phyloP scores from a whole-genome alignment of 148 eudicot species.

The Dysphania ambrosioides region DNA sequence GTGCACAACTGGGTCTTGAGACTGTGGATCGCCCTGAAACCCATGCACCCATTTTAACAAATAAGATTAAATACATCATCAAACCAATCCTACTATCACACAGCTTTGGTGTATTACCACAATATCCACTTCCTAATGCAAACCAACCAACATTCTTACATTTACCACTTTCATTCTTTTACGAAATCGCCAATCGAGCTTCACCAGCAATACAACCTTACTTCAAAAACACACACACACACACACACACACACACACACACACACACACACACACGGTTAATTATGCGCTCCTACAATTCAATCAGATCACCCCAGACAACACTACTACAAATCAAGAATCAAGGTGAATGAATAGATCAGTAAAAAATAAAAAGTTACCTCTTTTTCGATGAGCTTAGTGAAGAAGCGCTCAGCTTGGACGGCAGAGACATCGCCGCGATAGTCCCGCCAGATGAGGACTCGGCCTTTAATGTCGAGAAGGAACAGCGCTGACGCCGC shows the following conservation, averaged over 20 bases:
- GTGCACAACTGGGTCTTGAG: slow-evolving; percentile 81
- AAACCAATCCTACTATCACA: background rate
- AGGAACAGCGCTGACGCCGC: slow-evolving; percentile 97
- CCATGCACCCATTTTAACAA: slow-evolving; percentile 1
- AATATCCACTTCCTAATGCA: too few relatives aligned
- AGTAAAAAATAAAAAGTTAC: too few relatives aligned
- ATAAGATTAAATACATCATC: background rate
- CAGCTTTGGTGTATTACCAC: too few relatives aligned
- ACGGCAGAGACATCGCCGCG: slow-evolving; percentile 84
- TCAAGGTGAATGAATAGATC: background rate
- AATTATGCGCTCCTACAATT: too few relatives aligned
- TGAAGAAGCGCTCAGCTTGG: slow-evolving; percentile 86
- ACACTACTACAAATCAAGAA: background rate
- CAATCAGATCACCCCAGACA: background rate
- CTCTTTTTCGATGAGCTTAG: slow-evolving; percentile 94
- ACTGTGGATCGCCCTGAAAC: slow-evolving; percentile 40
- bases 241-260: too few relatives aligned
- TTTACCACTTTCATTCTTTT: background rate
- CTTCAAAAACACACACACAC: too few relatives aligned
- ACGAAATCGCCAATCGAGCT: background rate
- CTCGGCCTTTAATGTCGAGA: slow-evolving; percentile 84
- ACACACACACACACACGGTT: too few relatives aligned
- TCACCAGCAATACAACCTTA: background rate
- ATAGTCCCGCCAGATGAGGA: slow-evolving; percentile 85
- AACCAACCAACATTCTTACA: background rate